Percentiles rank a stretch among this genome's conserved stretches.
phyloP scores from a whole-genome alignment of 331 rosid genomes.

The Rosa hybrid region DNA sequence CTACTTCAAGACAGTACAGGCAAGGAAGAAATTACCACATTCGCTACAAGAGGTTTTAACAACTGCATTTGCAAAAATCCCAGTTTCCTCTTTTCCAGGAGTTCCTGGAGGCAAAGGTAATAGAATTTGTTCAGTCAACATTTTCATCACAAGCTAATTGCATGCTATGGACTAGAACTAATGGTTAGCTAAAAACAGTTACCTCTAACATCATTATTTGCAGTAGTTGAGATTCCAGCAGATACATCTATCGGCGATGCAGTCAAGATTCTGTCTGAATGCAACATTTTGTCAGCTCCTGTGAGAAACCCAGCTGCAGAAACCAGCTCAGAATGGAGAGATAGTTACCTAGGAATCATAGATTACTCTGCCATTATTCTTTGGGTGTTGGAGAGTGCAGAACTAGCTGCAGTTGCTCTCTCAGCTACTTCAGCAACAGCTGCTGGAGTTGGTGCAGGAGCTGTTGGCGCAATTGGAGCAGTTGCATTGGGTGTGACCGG shows the following conservation, averaged over 20 bases:
- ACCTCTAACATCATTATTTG: slow-evolving; percentile 23
- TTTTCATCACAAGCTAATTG: slow-evolving; percentile 1
- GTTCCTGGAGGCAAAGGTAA: slow-evolving; percentile 89
- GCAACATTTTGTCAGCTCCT: slow-evolving; percentile 88
- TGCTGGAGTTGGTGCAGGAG: slow-evolving; percentile 85
- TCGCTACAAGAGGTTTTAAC: slow-evolving; percentile 66
- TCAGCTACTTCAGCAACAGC: slow-evolving; percentile 85
- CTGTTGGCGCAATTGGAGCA: slow-evolving; percentile 81
- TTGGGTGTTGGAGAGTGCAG: slow-evolving; percentile 97
- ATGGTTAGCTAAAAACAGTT: slow-evolving; percentile 20
- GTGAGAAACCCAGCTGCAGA: slow-evolving; percentile 60
- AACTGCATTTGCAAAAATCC: slow-evolving; percentile 74
- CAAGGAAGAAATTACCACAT: slow-evolving; percentile 77
- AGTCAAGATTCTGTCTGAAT: slow-evolving; percentile 66
- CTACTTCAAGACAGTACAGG: slow-evolving; percentile 68
- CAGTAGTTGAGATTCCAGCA: slow-evolving; percentile 84
- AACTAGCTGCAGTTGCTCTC: slow-evolving; percentile 75
- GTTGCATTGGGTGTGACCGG: slow-evolving; percentile 81
- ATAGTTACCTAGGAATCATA: slow-evolving; percentile 76
- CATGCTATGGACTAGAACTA: neutral
- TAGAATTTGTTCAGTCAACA: slow-evolving; percentile 1
- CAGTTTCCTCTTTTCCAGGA: slow-evolving; percentile 74
- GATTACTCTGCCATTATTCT: slow-evolving; percentile 79
- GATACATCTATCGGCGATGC: slow-evolving; percentile 70
- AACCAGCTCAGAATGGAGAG: slow-evolving; percentile 64